Conservation (phyloP, 208 protist species). For the Entamoeba histolytica region DNA sequence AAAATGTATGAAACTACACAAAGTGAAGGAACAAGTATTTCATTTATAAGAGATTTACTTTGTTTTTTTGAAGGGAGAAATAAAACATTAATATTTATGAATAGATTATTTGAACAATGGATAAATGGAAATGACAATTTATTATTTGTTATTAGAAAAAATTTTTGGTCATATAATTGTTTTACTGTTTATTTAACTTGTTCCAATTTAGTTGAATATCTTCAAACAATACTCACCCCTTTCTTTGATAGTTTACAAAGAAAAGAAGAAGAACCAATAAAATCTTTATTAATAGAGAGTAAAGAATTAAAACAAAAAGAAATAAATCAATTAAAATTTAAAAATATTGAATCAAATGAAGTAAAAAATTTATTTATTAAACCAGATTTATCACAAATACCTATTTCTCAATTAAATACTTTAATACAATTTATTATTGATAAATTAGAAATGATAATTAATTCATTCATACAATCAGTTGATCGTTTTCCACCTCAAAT, state of each 20-base stretch:
- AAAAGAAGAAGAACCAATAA: background rate
- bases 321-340: background rate
- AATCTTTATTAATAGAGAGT: background rate
- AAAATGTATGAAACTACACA: background rate
- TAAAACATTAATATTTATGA: background rate
- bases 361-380: background rate
- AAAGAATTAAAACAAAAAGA: background rate
- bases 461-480: background rate
- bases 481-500: background rate
- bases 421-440: background rate
- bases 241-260: background rate
- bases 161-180: background rate
- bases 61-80: background rate
- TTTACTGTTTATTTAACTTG: background rate
- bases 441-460: background rate
- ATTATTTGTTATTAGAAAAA: background rate
- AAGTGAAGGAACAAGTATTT: background rate
- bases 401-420: background rate
- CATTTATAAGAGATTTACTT: background rate
- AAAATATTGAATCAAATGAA: background rate
- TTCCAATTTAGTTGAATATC: background rate
- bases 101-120: background rate
- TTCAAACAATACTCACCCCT: background rate
- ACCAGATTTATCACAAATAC: too few species aligned
- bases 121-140: background rate